Evolutionary conservation across 805 yeast species (phyloP).

Genomic region (Hagleromyces aurorensis): DNA sequence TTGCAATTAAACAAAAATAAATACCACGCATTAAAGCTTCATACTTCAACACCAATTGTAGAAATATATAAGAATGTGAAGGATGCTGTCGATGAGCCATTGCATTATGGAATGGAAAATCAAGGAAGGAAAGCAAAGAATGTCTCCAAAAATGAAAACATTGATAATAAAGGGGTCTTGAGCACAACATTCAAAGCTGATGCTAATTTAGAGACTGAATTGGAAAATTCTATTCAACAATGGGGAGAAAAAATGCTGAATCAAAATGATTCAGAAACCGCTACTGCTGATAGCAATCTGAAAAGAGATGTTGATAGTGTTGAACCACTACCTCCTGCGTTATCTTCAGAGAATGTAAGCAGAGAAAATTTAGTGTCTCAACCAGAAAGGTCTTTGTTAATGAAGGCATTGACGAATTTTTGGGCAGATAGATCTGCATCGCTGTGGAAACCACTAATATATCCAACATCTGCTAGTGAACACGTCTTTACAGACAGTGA

Average conservation of each 20-base stretch:
- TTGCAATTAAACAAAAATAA: constrained; percentile 50
- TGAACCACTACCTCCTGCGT: constrained; percentile 19
- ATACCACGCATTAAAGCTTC: constrained; percentile 61
- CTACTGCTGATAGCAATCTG: constrained; percentile 7
- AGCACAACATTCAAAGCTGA: constrained; percentile 13
- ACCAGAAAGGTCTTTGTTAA: constrained; percentile 66
- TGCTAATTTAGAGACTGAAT: constrained; percentile 22
- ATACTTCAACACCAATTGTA: constrained; percentile 76
- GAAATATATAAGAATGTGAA: constrained; percentile 82
- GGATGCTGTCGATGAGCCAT: constrained; percentile 69
- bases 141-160: constrained; percentile 2
- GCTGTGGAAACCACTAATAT: constrained; percentile 85
- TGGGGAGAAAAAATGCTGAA: constrained; percentile 25
- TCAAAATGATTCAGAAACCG: constrained; percentile 12
- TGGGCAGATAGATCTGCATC: constrained; percentile 98
- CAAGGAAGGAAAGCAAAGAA: constrained; percentile 10
- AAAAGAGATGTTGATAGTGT: constrained; percentile 5
- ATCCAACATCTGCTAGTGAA: constrained; percentile 71
- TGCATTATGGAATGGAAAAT: constrained; percentile 24
- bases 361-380: constrained; percentile 30
- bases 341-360: constrained; percentile 15
- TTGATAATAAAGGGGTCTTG: constrained; percentile 3
- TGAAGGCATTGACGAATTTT: constrained; percentile 78
- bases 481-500: constrained; percentile 91
- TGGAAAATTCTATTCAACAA: constrained; percentile 26